phyloP scores from a whole-genome alignment of 2,329 filamentous ascomycete genomes.

The Raffaelea deltoideospora region DNA sequence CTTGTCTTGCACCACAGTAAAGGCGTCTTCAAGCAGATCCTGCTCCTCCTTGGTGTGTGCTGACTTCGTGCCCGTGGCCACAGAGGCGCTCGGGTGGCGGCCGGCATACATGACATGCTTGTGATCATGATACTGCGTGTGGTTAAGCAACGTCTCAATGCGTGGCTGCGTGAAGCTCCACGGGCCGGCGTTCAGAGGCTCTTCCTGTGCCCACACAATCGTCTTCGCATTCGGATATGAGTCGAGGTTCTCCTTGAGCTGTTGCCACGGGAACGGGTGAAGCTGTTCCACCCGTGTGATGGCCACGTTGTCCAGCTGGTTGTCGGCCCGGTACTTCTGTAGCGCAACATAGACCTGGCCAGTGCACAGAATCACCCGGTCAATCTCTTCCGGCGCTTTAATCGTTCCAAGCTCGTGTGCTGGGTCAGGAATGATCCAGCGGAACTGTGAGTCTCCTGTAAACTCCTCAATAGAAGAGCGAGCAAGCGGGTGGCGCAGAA shows the following conservation, averaged over 20 bases:
- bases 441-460: slow-evolving; percentile 79
- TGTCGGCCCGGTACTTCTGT: slow-evolving; percentile 76
- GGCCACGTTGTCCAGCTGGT: slow-evolving; percentile 78
- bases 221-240: slow-evolving; percentile 94
- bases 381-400: slow-evolving; percentile 69
- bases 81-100: slow-evolving; percentile 80
- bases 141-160: slow-evolving; percentile 89
- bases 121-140: slow-evolving; percentile 81
- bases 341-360: slow-evolving; percentile 90
- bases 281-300: slow-evolving; percentile 95
- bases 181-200: slow-evolving; percentile 90
- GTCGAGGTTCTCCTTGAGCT: slow-evolving; percentile 92
- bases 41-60: slow-evolving; percentile 86
- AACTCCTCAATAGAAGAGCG: slow-evolving; percentile 87
- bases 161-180: slow-evolving; percentile 97
- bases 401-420: slow-evolving; percentile 65
- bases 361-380: slow-evolving; percentile 85
- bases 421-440: slow-evolving; percentile 88
- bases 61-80: slow-evolving; percentile 83
- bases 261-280: slow-evolving; percentile 97
- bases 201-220: slow-evolving; percentile 94
- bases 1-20: slow-evolving; percentile 51
- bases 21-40: slow-evolving; percentile 56
- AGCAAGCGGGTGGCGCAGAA: slow-evolving; percentile 85
- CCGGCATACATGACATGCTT: slow-evolving; percentile 97